phyloP scores from a whole-genome alignment of 2,329 filamentous ascomycete genomes.

The Corinectria fuckeliana region DNA sequence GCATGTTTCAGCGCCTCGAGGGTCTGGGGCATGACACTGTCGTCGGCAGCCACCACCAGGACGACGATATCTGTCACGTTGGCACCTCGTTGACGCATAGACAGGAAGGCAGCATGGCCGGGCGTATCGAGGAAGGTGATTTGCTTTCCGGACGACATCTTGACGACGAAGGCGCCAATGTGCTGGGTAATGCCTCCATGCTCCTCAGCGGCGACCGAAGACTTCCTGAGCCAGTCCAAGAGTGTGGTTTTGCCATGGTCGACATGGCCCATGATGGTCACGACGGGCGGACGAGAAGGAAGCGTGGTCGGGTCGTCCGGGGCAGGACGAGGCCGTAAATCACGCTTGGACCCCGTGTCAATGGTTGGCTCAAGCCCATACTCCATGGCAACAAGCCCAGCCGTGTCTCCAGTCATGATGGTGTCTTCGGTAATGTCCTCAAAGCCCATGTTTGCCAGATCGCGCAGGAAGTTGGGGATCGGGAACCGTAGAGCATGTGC shows the following conservation, averaged over 20 bases:
- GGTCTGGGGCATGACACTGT: conserved; percentile 97
- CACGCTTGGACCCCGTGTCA: conserved; percentile 68
- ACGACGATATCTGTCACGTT: conserved; percentile 97
- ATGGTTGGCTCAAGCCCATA: conserved; percentile 90
- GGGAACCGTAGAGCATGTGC: conserved; percentile 77
- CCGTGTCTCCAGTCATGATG: conserved; percentile 88
- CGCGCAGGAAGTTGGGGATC: conserved; percentile 72
- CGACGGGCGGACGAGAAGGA: conserved; percentile 83
- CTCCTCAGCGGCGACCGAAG: conserved; percentile 87
- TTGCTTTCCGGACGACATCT: conserved; percentile 81
- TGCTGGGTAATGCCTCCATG: conserved; percentile 98
- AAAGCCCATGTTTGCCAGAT: conserved; percentile 86
- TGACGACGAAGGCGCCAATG: conserved; percentile 95
- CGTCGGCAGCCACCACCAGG: conserved; percentile 93
- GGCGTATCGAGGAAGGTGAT: conserved; percentile 98
- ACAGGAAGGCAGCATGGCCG: conserved; percentile 92
- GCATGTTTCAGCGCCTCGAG: conserved; percentile 96
- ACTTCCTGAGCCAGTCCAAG: conserved; percentile 90
- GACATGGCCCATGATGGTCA: conserved; percentile 99
- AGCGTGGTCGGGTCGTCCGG: conserved; percentile 72
- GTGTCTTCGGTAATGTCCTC: conserved; percentile 83
- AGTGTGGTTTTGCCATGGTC: conserved; percentile 99
- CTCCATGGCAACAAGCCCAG: conserved; percentile 87
- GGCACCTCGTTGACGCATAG: conserved; percentile 94
- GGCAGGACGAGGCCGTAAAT: conserved; percentile 73